Evolutionary conservation across 2,329 filamentous ascomycete species (phyloP), one percentile per base, ranked within the genome.

Genomic region (Neocatenulostroma microsporum): DNA sequence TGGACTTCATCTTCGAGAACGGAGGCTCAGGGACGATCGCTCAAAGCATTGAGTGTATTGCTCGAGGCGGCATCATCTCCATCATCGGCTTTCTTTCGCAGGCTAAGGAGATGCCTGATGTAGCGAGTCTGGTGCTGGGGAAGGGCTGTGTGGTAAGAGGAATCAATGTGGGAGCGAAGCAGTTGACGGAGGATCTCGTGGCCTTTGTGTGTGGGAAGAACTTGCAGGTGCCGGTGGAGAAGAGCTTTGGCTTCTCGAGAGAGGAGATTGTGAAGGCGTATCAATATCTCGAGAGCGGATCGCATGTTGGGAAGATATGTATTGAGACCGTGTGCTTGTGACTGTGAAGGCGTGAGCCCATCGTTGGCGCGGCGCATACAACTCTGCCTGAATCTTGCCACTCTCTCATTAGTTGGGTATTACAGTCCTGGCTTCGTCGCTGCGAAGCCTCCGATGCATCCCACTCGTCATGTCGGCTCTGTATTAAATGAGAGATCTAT

Each of bases 1-100:
- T 55, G 3, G 67, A 70, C 44, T 62, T 68, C 27, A 62, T 69
- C 29, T 56, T 72, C 32, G 66, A 72, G 47, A 59, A 63, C 13
- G 63, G 67, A n/a, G 27, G 18, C 7, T 27, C 33, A 5, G 33
- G 33, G 10, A 36, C 33, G 9, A 36, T 36, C 24, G 35, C 14
- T 5, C 26, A 37, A 17, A 32, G 27, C 17, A n/a, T 37, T 10
- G 28, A 8, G 4, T 37, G 35, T 28, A 15, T 37, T 13, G 35
- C 35, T 21, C 35, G 28, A 10, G 35, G 35, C 5, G 35, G 35
- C 21, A 27, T 28, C 23, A 28, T 27, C 24, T 21, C 33, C 8
- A 24, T 36, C 10, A 28, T 37, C n/a, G 34, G 27, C 13, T 37
- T 37, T 19, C 26, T 30, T 8, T 11, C 14, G 15, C 34, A 21